phyloP scores from a whole-genome alignment of 371 early-diverging fungal species.

The Mortierella sp. region DNA sequence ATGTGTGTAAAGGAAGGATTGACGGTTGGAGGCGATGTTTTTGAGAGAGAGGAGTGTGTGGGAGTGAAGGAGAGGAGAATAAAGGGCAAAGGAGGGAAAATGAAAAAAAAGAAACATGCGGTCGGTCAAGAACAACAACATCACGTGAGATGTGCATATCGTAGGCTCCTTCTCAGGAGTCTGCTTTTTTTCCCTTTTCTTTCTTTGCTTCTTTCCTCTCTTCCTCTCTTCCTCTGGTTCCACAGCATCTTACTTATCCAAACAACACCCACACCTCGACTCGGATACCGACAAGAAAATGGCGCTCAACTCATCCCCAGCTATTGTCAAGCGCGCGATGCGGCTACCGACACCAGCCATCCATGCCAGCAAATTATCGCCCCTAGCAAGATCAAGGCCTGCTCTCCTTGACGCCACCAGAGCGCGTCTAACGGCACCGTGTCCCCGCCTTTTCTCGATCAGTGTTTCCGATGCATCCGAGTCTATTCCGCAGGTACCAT shows the following conservation, averaged over 20 bases:
- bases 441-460: background rate
- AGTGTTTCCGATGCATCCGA: background rate
- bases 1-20: background rate
- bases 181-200: background rate
- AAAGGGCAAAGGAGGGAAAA: background rate
- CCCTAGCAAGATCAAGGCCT: constrained; percentile 1
- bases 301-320: background rate
- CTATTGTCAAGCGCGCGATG: background rate
- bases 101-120: background rate
- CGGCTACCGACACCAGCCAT: background rate
- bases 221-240: background rate
- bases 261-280: background rate
- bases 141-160: background rate
- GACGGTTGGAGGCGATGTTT: background rate
- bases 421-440: background rate
- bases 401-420: background rate
- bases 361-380: background rate
- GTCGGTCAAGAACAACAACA: constrained; percentile 2
- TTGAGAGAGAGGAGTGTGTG: no score
- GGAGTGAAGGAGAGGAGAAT: background rate
- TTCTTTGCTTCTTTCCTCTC: background rate
- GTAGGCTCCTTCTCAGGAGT: background rate
- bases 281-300: background rate
- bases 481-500: background rate
- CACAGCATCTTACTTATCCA: no score